A percentile compares a stretch with the other conserved stretches of the same genome.
These are phyloP conservation scores for Phytophthora constricta DNA, from an alignment of 352 stramenopile species.

Conservation along the genomic window DNA sequence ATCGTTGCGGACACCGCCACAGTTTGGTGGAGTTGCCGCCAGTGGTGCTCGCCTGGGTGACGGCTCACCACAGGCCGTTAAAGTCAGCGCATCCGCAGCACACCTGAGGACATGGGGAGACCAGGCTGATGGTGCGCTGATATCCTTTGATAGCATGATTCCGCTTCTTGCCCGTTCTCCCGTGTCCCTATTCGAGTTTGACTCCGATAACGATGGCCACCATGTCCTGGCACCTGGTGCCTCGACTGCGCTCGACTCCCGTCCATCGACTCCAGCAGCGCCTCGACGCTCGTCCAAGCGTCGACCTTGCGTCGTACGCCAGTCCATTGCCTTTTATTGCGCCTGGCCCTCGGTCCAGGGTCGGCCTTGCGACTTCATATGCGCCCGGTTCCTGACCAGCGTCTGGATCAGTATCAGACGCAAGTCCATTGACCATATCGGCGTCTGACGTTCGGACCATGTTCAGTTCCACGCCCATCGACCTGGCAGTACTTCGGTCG, in stretches of 20 bases:
- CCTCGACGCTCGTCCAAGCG: too few relatives aligned
- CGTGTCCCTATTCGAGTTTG: not conserved
- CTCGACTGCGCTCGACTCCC: too few relatives aligned
- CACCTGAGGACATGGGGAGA: not conserved
- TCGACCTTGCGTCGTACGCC: too few relatives aligned
- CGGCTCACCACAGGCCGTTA: not conserved
- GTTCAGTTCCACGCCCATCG: too few relatives aligned
- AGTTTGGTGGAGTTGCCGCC: not conserved
- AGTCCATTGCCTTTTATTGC: too few relatives aligned
- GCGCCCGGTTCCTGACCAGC: not conserved
- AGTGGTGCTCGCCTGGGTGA: conserved; percentile 11
- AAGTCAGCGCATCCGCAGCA: conserved; percentile 3
- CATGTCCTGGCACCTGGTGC: too few relatives aligned
- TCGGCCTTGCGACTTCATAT: not conserved
- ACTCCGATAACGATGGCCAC: too few relatives aligned
- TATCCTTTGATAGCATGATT: not conserved
- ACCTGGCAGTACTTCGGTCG: too few relatives aligned
- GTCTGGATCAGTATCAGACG: too few relatives aligned
- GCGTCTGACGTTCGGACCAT: not conserved
- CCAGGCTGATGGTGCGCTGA: not conserved
- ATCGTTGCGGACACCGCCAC: not conserved
- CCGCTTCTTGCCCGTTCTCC: not conserved
- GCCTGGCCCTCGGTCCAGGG: not conserved
- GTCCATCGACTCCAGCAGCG: too few relatives aligned
- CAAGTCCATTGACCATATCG: not conserved